Percentiles rank a stretch among this genome's conserved stretches.
phyloP scores from a whole-genome alignment of 371 early-diverging fungal genomes.

The Mortierella sp. region DNA sequence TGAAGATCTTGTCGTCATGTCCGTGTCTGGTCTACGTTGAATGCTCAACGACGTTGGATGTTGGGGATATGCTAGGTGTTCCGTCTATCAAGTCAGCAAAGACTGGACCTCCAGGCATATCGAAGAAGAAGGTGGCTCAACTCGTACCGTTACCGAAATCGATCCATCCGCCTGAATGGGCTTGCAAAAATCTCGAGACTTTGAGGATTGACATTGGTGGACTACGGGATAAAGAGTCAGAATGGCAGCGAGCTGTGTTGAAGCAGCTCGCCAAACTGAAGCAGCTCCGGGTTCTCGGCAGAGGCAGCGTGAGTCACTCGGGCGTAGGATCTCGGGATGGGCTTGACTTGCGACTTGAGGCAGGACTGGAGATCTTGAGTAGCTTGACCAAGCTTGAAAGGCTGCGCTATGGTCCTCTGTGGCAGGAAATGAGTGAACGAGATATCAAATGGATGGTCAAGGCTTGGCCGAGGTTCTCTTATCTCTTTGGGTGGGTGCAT shows the following conservation, averaged over 20 bases:
- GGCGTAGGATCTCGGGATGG: neutral
- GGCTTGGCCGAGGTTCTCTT: constrained; percentile 4
- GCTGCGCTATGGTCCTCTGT: neutral
- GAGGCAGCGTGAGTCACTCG: no score
- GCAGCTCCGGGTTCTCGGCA: neutral
- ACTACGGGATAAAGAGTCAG: neutral
- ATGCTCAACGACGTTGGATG: no score
- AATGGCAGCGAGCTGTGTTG: constrained; percentile 1
- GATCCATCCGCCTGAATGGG: neutral
- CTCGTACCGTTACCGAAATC: neutral
- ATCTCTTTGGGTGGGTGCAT: no score
- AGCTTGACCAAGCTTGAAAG: constrained; percentile 2
- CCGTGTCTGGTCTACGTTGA: no score
- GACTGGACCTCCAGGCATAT: no score
- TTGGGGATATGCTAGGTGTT: no score
- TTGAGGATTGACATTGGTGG: neutral
- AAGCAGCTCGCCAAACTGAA: neutral
- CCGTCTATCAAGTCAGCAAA: no score
- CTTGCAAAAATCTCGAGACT: neutral
- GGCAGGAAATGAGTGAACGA: neutral
- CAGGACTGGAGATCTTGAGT: neutral
- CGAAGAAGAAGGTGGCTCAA: no score
- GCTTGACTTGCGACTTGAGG: neutral
- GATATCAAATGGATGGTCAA: constrained; percentile 6
- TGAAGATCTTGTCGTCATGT: no score